These are phyloP conservation scores for Cyclotella atomus DNA, from an alignment of 108 stramenopile species.

Conservation along the genomic window DNA sequence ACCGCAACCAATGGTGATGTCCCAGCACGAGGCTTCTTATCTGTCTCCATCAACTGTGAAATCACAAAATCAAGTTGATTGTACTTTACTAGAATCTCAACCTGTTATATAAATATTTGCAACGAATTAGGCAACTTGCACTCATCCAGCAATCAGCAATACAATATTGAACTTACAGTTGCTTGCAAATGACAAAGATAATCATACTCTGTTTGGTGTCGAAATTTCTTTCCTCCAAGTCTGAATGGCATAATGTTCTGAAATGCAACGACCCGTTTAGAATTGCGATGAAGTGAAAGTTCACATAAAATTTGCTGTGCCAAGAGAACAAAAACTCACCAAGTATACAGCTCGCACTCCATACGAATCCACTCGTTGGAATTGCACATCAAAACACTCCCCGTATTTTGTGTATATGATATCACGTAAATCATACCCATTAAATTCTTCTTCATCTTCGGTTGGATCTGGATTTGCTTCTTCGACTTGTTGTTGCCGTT, in stretches of 20 bases:
- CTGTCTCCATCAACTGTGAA: conserved; percentile 66
- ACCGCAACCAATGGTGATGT: conserved; percentile 74
- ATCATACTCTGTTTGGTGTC: conserved; percentile 72
- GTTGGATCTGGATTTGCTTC: not conserved
- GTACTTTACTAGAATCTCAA: conserved; percentile 78
- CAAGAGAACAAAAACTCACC: conserved; percentile 10
- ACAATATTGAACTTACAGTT: conserved; percentile 30
- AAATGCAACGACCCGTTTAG: not conserved
- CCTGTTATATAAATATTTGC: conserved; percentile 12
- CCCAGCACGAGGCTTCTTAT: conserved; percentile 72
- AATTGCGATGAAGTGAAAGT: not conserved
- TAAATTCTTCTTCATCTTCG: conserved; percentile 50
- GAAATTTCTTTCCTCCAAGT: conserved; percentile 54
- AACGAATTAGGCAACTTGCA: not conserved
- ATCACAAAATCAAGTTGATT: conserved; percentile 67
- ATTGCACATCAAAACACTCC: conserved; percentile 67
- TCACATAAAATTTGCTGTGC: not conserved
- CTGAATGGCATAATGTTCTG: conserved; percentile 68
- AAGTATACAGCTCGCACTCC: conserved; percentile 68
- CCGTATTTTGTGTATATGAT: conserved; percentile 60
- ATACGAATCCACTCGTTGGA: conserved; percentile 59
- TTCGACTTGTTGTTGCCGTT: conserved; percentile 18
- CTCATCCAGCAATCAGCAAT: not conserved
- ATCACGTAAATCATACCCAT: conserved; percentile 71
- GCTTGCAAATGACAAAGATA: conserved; percentile 84